These are phyloP conservation scores for Ceratocystis diversiconidia DNA, from an alignment of 2,329 filamentous ascomycete genomes.

Conservation along the genomic window DNA sequence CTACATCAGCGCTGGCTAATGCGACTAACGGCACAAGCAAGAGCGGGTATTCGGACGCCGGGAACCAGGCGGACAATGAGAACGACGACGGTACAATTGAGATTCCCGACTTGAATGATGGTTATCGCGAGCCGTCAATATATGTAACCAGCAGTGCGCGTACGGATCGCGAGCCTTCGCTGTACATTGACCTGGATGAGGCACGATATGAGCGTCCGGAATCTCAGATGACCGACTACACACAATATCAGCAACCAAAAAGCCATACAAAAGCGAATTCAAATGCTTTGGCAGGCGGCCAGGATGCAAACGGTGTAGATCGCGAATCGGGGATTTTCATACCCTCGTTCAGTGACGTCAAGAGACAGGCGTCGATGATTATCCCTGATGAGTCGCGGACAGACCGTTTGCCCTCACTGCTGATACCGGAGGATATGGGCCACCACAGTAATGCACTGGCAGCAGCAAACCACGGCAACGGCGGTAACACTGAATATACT, in stretches of 20 bases:
- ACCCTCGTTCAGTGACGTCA: slow-evolving; percentile 13
- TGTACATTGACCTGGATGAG: slow-evolving; percentile 17
- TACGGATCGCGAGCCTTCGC: slow-evolving; percentile 14
- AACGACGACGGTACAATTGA: slow-evolving; percentile 18
- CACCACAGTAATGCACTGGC: background rate
- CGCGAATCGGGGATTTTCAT: slow-evolving; percentile 15
- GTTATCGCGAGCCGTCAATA: slow-evolving; percentile 16
- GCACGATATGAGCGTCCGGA: slow-evolving; percentile 12
- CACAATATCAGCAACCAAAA: slow-evolving; percentile 1
- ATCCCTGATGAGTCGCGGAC: slow-evolving; percentile 17
- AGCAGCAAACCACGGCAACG: background rate
- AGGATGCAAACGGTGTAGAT: slow-evolving; percentile 1
- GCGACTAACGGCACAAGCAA: background rate
- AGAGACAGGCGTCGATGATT: slow-evolving; percentile 14
- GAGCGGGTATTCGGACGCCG: background rate
- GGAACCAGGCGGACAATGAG: slow-evolving; percentile 9
- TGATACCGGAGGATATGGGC: slow-evolving; percentile 17
- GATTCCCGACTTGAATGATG: slow-evolving; percentile 15
- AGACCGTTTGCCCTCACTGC: slow-evolving; percentile 13
- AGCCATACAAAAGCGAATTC: slow-evolving; percentile 9
- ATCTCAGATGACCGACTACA: slow-evolving; percentile 14
- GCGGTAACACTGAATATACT: background rate
- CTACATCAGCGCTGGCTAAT: slow-evolving; percentile 5
- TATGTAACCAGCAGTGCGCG: slow-evolving; percentile 15
- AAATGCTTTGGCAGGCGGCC: background rate